Percentiles rank a stretch among this genome's conserved stretches.
These are phyloP conservation scores for Galerina sulciceps DNA, from an alignment of 768 basidiomycete species.

Conservation along the genomic window DNA sequence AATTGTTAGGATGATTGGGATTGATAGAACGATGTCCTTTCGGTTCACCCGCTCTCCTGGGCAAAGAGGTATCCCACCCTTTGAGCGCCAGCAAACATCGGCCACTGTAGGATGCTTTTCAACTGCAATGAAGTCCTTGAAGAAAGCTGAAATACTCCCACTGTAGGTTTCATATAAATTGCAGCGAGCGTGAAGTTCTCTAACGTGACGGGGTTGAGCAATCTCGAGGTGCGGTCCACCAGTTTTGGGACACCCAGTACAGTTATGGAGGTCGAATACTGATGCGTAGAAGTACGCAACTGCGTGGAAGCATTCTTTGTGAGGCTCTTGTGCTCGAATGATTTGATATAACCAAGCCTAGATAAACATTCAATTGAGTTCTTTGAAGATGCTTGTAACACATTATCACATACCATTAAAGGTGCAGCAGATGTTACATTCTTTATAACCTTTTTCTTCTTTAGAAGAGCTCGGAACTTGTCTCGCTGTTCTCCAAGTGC, in stretches of 20 bases:
- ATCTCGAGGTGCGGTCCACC: background rate
- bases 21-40: conserved; percentile 17
- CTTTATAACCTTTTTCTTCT: background rate
- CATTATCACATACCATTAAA: background rate
- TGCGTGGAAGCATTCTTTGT: background rate
- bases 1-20: conserved; percentile 22
- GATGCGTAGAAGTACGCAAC: too few species aligned
- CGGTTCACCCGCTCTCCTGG: conserved; percentile 14
- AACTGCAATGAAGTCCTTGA: background rate
- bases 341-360: background rate
- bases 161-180: background rate
- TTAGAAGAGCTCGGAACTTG: background rate
- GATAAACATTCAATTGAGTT: background rate
- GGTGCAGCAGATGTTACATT: background rate
- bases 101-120: background rate
- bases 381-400: background rate
- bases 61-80: conserved; percentile 18
- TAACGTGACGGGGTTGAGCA: background rate
- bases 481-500: background rate
- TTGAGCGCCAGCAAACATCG: conserved; percentile 19
- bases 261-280: background rate
- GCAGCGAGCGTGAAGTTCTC: background rate
- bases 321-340: background rate
- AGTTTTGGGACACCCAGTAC: background rate
- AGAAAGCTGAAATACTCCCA: background rate